Evolutionary conservation across 73 alveolate genomes (phyloP), one percentile per base, ranked within the genome.

Genomic region (Paramecium biaurelia): DNA sequence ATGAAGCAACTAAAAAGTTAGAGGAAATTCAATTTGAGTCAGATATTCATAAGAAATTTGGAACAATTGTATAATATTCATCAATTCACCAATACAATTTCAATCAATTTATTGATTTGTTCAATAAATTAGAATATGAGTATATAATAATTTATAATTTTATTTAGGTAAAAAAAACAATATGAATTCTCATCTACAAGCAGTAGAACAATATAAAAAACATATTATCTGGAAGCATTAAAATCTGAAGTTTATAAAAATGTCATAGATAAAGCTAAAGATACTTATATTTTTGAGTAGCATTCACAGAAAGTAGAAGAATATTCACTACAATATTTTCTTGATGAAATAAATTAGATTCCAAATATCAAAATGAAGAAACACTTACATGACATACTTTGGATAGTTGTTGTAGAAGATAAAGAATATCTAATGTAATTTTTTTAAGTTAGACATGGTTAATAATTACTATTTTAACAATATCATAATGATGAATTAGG

Each of bases 391-490:
- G 42, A 38, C 10, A 43, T 30, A 12, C n/a, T 42, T 10, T 79
- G 90, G 90, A 26, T 79, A 24, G 90, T 42, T 6, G 23, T 10
- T 6, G 0, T 30, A 23, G 56, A 79, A 26, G 74, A 79, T 4
- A 45, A 79, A 38, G 70, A 79, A 41, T 41, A 24, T 41, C 23
- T 79, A 79, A 26, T 79, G 49, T 23, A 79, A 45, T 79, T 79
- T 79, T 30, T 79, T 79, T 79, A 79, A 42, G 56, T 79, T n/a
- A 43, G 56, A 34, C 74, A 79, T 79, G 90, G 74, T 0, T 32
- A 79, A 79, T 4, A 20, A 43, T 45, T 79, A 23, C 2, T 18
- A 79, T 79, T 79, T 47, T 11, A 79, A 34, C 4, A 32, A 23
- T 45, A 38, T 30, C 72, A 32, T 21, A 42, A 79, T 32, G 58